phyloP scores from a whole-genome alignment of 768 basidiomycete genomes.

The Boletus speciosus region DNA sequence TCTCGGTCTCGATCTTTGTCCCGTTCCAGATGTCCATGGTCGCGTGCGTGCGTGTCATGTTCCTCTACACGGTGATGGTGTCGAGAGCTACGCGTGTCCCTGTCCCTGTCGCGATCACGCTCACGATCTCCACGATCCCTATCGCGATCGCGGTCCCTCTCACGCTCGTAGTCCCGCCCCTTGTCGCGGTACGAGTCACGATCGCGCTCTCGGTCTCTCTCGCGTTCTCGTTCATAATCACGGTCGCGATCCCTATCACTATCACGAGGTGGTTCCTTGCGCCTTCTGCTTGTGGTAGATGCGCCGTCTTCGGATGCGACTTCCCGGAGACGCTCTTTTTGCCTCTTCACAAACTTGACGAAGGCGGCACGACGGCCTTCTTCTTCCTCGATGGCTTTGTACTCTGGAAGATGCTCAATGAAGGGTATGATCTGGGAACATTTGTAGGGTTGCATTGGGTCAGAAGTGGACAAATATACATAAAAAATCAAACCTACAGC shows the following conservation, averaged over 20 bases:
- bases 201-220: constrained; percentile 25
- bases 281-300: constrained; percentile 74
- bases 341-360: constrained; percentile 82
- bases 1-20: constrained; percentile 42
- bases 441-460: background rate
- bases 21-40: constrained; percentile 32
- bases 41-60: constrained; percentile 30
- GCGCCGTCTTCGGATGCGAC: constrained; percentile 77
- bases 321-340: constrained; percentile 85
- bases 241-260: constrained; percentile 48
- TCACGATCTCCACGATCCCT: constrained; percentile 42
- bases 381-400: constrained; percentile 84
- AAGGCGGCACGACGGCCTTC: constrained; percentile 79
- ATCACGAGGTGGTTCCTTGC: constrained; percentile 66
- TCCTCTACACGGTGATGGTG: constrained; percentile 37
- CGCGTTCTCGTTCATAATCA: constrained; percentile 32
- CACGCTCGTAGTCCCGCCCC: constrained; percentile 37
- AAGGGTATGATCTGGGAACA: constrained; percentile 58
- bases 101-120: constrained; percentile 42
- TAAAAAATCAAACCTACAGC: constrained; percentile 49
- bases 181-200: constrained; percentile 29
- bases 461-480: background rate
- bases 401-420: constrained; percentile 83
- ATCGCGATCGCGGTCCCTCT: constrained; percentile 40
- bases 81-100: constrained; percentile 34